Base-by-base conservation (phyloP, 768 basidiomycete species). In the Amyloporia xantha region DNA sequence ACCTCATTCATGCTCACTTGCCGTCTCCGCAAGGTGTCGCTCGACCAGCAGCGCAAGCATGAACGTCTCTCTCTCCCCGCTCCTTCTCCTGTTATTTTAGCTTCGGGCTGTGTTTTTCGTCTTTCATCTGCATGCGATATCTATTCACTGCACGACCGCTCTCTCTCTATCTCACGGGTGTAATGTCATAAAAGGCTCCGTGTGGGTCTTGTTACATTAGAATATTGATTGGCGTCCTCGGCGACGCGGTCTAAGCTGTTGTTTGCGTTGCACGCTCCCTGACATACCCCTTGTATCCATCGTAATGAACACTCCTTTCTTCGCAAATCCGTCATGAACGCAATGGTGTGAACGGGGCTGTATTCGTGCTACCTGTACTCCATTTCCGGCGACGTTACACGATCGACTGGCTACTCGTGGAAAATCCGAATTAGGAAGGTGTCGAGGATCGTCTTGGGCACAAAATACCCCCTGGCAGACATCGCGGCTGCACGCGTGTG, bases 21-120 rank as follows among this genome's bases (percentile, higher is more conserved):
- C 15, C 30, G 9, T 7, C 15, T 15, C 7, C 30, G 7, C 7
- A 7, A 5, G 65, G 64, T 38, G 36, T 44, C 46, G 49, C 37
- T 9, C 25, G 1, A 11, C n/a, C 20, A 4, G 36, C 28, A 1
- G 0, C 25, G 35, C n/a, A 17, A 33, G 30, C 13, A 24, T 41
- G 13, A 24, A 23, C 21, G 40, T 23, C 40, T 41, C 11, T 39
- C 40, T 21, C 19, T 12, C 40, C 17, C 40, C 13, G 40, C 5
- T 41, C 40, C 9, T 23, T 21, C 40, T 13, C 19, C 40, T 23
- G 10, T 12, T 23, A 12, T 23, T 4, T 13, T 7, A 7, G 38
- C 7, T 7, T 39, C 38, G 6, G 13, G 13, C 21, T 42, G 20
- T 38, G 20, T 20, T 35, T 17, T 40, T 41, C 27, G 6, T 13